phyloP scores from a whole-genome alignment of 2,329 filamentous ascomycete species.

The Arthroderma uncinatum region DNA sequence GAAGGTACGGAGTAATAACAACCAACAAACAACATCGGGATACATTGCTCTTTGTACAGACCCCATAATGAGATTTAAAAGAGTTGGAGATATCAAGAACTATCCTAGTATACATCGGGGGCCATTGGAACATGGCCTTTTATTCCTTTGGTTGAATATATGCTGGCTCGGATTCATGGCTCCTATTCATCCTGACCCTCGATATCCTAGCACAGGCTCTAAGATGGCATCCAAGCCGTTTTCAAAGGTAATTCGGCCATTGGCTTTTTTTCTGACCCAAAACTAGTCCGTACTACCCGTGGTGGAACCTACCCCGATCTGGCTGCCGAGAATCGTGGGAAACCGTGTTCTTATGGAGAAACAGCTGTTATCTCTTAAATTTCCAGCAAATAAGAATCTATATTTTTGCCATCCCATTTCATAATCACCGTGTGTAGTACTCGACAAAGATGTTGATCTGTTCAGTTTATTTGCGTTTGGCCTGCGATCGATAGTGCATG shows the following conservation, averaged over 20 bases:
- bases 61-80: too few species aligned
- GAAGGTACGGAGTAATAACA: too few species aligned
- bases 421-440: constrained; percentile 18
- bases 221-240: background rate
- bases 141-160: too few species aligned
- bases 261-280: background rate
- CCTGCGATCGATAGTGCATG: constrained; percentile 12
- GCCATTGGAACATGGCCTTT: too few species aligned
- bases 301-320: constrained; percentile 10
- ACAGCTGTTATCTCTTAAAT: constrained; percentile 17
- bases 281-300: background rate
- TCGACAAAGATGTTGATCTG: constrained; percentile 16
- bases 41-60: too few species aligned
- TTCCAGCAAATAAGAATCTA: constrained; percentile 18
- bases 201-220: too few species aligned
- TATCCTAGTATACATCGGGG: too few species aligned
- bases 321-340: constrained; percentile 18
- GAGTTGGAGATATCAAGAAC: too few species aligned
- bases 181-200: too few species aligned
- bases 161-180: too few species aligned
- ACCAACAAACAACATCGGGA: too few species aligned
- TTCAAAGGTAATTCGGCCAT: background rate
- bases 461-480: background rate
- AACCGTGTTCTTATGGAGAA: constrained; percentile 17
- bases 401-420: constrained; percentile 19